These are phyloP conservation scores for Trichosanthes truncata DNA, from an alignment of 306 rosid species.

Conservation along the genomic window DNA sequence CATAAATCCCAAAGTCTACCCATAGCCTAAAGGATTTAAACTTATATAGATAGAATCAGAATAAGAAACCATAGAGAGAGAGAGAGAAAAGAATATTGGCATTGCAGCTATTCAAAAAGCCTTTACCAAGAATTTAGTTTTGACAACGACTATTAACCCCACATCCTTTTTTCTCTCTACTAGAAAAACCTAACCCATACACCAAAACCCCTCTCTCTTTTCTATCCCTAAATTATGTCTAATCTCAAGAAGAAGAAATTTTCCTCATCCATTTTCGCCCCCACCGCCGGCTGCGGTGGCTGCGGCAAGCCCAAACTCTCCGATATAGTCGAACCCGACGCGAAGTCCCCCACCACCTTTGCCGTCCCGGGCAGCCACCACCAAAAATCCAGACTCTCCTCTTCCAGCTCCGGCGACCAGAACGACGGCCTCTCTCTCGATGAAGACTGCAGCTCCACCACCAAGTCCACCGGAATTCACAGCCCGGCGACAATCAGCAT, in stretches of 20 bases:
- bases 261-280: not conserved
- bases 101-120: not conserved
- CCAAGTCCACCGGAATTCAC: not conserved
- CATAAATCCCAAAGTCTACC: no score
- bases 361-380: not conserved
- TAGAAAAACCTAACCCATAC: not conserved
- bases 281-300: slow-evolving; percentile 1
- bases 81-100: not conserved
- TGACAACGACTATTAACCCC: no score
- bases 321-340: not conserved
- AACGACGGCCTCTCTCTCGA: not conserved
- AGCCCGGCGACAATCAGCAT: not conserved
- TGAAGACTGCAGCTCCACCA: slow-evolving; percentile 4
- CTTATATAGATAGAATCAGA: no score
- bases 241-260: not conserved
- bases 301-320: slow-evolving; percentile 4
- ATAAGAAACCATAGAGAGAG: no score
- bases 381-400: not conserved
- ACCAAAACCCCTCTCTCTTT: not conserved
- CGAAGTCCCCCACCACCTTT: not conserved
- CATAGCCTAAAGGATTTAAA: no score
- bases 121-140: not conserved
- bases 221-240: not conserved
- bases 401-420: not conserved
- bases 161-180: no score